Evolutionary conservation across 2,329 filamentous ascomycete species (phyloP), one percentile per base, ranked within the genome.

Genomic region (Sarocladiaceae sp.): DNA sequence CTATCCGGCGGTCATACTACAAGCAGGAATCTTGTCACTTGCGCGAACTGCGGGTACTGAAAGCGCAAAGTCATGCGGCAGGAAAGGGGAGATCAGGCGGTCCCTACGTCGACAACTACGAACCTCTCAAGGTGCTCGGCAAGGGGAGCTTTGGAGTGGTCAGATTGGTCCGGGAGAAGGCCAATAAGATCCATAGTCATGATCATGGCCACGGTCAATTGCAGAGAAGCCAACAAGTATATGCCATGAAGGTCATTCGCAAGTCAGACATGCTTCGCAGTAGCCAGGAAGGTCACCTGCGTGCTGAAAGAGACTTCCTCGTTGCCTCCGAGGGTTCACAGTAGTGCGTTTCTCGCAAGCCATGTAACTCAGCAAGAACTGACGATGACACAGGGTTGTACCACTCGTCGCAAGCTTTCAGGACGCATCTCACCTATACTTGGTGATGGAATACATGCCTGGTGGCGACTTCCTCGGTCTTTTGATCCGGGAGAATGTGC

Each of bases 401-500:
- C 89, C 92, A 1, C 74, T 99, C 31, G 80, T 96, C 49, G 79
- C 89, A 48, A 94, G 90, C 62, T 97, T 97, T 58, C 90, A 97
- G 66, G 94, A 97, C 65, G 74, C 80, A 31, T 79, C 81, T 37
- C 90, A 89, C 60, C 76, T 99, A 5, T 97, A 97, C 62, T 81
- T 99, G 5, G 88, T 97, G 50, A 97, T 97, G 91, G 92, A 97
- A 54, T 99, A 96, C 64, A 97, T 97, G 90, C 87, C 95, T 2
- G 94, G 93, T 0, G 93, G 94, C 0, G 93, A 99, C 65, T 97
- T 99, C 59, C 77, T 99, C 1, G 89, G 89, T 1, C 70, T 97
- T 1, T 72, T 99, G 15, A 87, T 97, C 52, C 84, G 92, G 15
- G 88, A 95, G 63, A 91, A 94, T 55, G 82, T 89, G 2, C 76